Evolutionary conservation across 2,329 filamentous ascomycete species (phyloP).

Genomic region (Arthroderma uncinatum): DNA sequence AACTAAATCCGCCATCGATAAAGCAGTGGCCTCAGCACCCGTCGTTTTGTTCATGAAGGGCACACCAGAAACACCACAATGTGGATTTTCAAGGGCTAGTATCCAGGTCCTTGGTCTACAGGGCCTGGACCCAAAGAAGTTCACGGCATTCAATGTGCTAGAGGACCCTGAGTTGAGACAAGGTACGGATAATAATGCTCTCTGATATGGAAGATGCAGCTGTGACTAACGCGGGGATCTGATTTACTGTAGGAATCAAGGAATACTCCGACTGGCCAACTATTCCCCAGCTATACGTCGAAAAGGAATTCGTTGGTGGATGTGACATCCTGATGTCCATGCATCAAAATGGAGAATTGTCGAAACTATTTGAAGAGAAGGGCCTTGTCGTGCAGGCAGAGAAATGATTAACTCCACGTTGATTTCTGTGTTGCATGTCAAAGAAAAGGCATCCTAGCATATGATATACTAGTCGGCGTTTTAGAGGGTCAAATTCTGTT

Average conservation of each 20-base stretch:
- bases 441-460: not conserved
- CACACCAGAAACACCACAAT: slow-evolving; percentile 89
- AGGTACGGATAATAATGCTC: slow-evolving; percentile 44
- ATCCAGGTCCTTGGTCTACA: slow-evolving; percentile 93
- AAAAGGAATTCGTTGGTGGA: slow-evolving; percentile 94
- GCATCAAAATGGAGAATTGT: slow-evolving; percentile 91
- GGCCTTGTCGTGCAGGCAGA: slow-evolving; percentile 62
- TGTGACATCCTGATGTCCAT: slow-evolving; percentile 94
- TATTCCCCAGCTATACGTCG: slow-evolving; percentile 90
- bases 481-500: not conserved
- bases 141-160: slow-evolving; percentile 95
- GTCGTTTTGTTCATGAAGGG: slow-evolving; percentile 99
- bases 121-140: slow-evolving; percentile 89
- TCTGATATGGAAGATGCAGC: not conserved
- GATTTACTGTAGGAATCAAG: slow-evolving; percentile 63
- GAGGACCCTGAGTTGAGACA: slow-evolving; percentile 78
- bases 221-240: not conserved
- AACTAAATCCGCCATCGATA: slow-evolving; percentile 74
- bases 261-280: slow-evolving; percentile 99
- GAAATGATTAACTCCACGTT: slow-evolving; percentile 14
- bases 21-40: slow-evolving; percentile 73
- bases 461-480: not conserved
- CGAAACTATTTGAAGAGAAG: slow-evolving; percentile 86
- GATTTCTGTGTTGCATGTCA: not conserved
- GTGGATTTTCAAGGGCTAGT: slow-evolving; percentile 86